Evolutionary conservation across 768 basidiomycete genomes (phyloP), one percentile per base, ranked within the genome.

Genomic region (Leccinum uliginosum): DNA sequence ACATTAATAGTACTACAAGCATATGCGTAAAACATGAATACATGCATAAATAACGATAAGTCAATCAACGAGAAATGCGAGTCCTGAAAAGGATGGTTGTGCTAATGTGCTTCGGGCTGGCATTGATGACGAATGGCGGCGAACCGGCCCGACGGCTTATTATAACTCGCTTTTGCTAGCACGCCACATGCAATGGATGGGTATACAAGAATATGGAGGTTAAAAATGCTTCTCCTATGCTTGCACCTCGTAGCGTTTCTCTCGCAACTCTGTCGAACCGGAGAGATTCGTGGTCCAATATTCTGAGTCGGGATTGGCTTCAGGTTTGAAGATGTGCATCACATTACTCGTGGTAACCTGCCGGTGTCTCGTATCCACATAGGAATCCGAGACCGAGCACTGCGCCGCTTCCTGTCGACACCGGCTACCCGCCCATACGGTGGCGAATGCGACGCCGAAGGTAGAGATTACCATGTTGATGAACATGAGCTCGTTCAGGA

Each of bases 391-490:
- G 12, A 1, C 11, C 3, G 40, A 19, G 19, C 40, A 4, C 6
- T 9, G 34, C 6, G 11, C 40, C n/a, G 8, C 21, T 10, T 58
- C 60, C 17, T 23, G 30, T 47, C 30, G 49, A 32, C 10, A 43
- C 14, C 48, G 8, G 3, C 23, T 54, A 21, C 60, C 60, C 35
- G 50, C 51, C 61, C 61, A 52, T 9, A 47, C 46, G 12, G 46
- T 47, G 14, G 46, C 46, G 6, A 47, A 47, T 17, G 46, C 46
- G 26, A 62, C 56, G 5, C 61, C 60, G 29, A 62, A 62, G 4
- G 61, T 63, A 5, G 61, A 32, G 5, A 63, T 19, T 50, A 59
- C 51, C 11, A 45, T 23, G 26, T 59, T 62, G 17, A 24, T 15
- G 21, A 62, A n/a, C 9, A 59, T n/a, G 2, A 62, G n/a, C 9